Conservation (phyloP, 2,329 filamentous ascomycete genomes). For the Fusarium guadeloupense region DNA sequence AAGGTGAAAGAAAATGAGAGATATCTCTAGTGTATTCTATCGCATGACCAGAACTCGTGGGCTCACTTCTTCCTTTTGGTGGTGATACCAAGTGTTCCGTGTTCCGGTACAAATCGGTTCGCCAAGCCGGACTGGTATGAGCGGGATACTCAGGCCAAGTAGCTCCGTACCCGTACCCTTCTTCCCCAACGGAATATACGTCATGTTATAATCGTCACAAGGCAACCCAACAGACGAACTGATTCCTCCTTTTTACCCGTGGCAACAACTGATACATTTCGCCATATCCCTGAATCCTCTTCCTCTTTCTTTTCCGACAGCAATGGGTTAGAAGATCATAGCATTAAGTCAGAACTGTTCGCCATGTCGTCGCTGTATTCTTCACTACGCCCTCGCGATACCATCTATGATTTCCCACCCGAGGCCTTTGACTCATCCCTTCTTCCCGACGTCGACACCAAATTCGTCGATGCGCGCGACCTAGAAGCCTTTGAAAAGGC, state of each 20-base stretch:
- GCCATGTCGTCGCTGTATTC: slow-evolving; percentile 41
- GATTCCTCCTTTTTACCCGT: slow-evolving; percentile 19
- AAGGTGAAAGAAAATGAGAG: neutral
- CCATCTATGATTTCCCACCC: slow-evolving; percentile 65
- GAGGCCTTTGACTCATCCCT: slow-evolving; percentile 73
- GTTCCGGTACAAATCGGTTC: slow-evolving; percentile 6
- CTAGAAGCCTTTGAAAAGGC: slow-evolving; percentile 82
- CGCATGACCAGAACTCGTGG: slow-evolving; percentile 1
- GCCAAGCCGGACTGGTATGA: slow-evolving; percentile 26
- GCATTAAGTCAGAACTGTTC: slow-evolving; percentile 5
- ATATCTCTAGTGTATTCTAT: neutral
- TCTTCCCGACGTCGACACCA: slow-evolving; percentile 81
- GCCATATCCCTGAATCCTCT: neutral
- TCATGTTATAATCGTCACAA: slow-evolving; percentile 43
- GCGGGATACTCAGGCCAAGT: slow-evolving; percentile 2
- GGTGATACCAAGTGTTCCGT: slow-evolving; percentile 32
- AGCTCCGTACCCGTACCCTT: slow-evolving; percentile 28
- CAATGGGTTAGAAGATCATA: slow-evolving; percentile 29
- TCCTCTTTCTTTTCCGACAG: neutral
- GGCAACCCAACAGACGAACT: slow-evolving; percentile 34
- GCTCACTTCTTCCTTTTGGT: slow-evolving; percentile 8
- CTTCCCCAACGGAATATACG: slow-evolving; percentile 45
- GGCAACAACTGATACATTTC: neutral
- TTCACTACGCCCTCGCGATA: slow-evolving; percentile 40
- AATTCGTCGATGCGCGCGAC: slow-evolving; percentile 79